Base-by-base conservation (phyloP, 164 flowering plant species). In the Paratinospora sagittata region DNA sequence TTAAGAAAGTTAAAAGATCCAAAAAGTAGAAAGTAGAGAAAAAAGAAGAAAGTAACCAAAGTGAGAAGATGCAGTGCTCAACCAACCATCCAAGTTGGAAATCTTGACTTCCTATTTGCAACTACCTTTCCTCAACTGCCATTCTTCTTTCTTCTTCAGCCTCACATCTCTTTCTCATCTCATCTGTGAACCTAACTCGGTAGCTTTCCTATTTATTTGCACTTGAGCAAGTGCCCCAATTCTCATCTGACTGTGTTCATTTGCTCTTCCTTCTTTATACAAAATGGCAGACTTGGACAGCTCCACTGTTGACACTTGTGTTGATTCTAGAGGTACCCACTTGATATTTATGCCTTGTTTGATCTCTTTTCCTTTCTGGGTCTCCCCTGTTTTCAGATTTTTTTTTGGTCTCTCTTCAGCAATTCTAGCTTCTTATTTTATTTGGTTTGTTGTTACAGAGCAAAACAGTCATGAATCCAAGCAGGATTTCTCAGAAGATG, bases 401-500 rank as follows among this genome's bases (percentile, higher is more conserved):
- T n/a, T n/a, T n/a, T n/a, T n/a, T n/a, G n/a, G n/a, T 39, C 43
- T 39, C 43, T 39, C 43, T 39, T 7, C 10, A 4, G 43, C 43
- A n/a, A n/a, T n/a, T n/a, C n/a, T n/a, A n/a, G n/a, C n/a, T n/a
- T n/a, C n/a, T n/a, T n/a, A n/a, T n/a, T 7, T 3, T 39, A 11
- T n/a, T n/a, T n/a, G n/a, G n/a, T n/a, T 13, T 7, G 21, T 0
- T 49, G 19, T 21, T 52, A 0, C 21, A 64, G 67, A 64, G 0
- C 23, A 14, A 64, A 64, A 33, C 67, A 30, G n/a, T 36, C 0
- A 52, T 2, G n/a, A 52, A 3, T 17, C 58, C 58, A 52, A 52
- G 58, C 58, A 16, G 58, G 21, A 52, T 52, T 52, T 52, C 58
- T 52, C 58, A 16, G 58, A 52, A 52, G 58, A 65, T 65, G 68